phyloP scores from a whole-genome alignment of 345 rosid genomes.

The Geranium rotundifolium region DNA sequence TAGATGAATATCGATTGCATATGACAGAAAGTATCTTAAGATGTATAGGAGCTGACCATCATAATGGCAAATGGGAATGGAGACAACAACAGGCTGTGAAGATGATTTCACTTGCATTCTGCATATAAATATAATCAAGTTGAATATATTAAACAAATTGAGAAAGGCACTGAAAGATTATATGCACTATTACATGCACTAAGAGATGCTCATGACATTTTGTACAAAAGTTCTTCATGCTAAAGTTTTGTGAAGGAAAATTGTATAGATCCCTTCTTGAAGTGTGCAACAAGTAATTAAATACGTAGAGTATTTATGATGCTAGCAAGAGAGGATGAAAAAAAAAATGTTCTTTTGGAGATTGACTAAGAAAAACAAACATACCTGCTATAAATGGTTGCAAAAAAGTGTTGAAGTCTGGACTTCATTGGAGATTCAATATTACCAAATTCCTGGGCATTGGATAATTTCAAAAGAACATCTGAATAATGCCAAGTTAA shows the following conservation, averaged over 20 bases:
- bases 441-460: conserved; percentile 78
- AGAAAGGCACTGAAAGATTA: too few species aligned
- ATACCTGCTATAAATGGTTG: conserved; percentile 64
- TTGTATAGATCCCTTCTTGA: background rate
- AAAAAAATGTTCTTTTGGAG: background rate
- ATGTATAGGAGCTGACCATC: conserved; percentile 48
- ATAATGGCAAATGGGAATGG: conserved; percentile 82
- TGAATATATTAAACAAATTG: too few species aligned
- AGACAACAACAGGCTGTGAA: conserved; percentile 58
- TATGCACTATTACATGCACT: background rate
- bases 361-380: conserved; percentile 1
- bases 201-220: background rate
- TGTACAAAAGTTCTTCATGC: background rate
- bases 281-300: background rate
- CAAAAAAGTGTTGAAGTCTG: conserved; percentile 61
- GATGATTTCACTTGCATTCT: conserved; percentile 85
- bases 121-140: conserved; percentile 7
- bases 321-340: background rate
- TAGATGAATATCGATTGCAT: background rate
- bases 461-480: conserved; percentile 7
- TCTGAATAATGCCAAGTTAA: background rate
- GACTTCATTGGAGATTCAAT: conserved; percentile 79
- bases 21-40: background rate
- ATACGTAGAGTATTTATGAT: background rate
- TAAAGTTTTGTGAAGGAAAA: background rate